Percentiles rank a stretch among this genome's conserved stretches.
Evolutionary conservation across 768 basidiomycete genomes (phyloP).

Genomic region (Cystofilobasidium capitatum): DNA sequence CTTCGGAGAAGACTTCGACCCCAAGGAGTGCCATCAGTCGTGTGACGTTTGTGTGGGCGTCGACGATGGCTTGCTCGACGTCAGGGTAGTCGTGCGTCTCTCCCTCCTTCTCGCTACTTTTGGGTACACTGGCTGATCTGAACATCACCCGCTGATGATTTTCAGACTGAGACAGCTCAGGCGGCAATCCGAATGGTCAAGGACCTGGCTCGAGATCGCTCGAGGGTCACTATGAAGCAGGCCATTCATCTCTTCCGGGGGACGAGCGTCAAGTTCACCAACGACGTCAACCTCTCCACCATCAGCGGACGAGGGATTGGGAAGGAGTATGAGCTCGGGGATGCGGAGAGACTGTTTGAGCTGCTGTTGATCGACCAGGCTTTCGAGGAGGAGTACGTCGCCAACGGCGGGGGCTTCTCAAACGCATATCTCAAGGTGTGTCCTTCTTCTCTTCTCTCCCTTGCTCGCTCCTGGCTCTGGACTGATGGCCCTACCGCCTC

Average conservation of each 20-base stretch:
- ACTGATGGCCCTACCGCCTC: neutral
- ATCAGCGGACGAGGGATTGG: slow-evolving; percentile 48
- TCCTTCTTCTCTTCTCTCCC: neutral
- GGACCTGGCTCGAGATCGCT: slow-evolving; percentile 42
- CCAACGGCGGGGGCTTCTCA: slow-evolving; percentile 41
- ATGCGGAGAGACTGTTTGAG: slow-evolving; percentile 59
- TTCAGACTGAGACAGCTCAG: slow-evolving; percentile 46
- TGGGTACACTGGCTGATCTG: neutral
- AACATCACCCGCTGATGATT: neutral
- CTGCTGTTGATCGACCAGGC: slow-evolving; percentile 49
- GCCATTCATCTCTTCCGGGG: slow-evolving; percentile 61
- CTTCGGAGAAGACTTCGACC: slow-evolving; percentile 73
- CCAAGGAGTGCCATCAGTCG: slow-evolving; percentile 52
- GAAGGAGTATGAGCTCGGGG: slow-evolving; percentile 47
- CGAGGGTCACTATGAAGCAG: slow-evolving; percentile 53
- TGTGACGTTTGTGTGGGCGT: slow-evolving; percentile 74
- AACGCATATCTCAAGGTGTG: slow-evolving; percentile 40
- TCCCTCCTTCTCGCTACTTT: neutral
- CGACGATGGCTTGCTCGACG: slow-evolving; percentile 42
- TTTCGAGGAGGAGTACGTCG: slow-evolving; percentile 47
- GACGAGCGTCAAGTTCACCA: slow-evolving; percentile 46
- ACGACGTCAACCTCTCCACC: slow-evolving; percentile 46
- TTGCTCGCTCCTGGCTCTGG: neutral
- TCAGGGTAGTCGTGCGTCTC: slow-evolving; percentile 47
- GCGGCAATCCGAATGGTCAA: slow-evolving; percentile 54